Evolutionary conservation across 345 rosid genomes (phyloP).

Genomic region (Gossypium sturtianum): DNA sequence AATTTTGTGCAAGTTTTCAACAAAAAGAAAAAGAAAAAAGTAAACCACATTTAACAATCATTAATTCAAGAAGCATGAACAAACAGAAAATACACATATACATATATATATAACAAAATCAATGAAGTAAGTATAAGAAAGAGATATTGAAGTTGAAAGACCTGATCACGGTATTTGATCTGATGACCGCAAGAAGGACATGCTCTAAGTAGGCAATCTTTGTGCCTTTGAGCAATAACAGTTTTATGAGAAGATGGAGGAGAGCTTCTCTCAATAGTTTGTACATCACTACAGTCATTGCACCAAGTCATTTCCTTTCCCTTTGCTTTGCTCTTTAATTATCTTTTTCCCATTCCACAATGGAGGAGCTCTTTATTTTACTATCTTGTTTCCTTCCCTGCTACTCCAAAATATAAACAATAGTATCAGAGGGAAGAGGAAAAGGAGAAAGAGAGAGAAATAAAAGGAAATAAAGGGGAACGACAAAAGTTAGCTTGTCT

Average conservation of each 20-base stretch:
- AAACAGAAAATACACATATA: neutral
- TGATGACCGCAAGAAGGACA: constrained; percentile 96
- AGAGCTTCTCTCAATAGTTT: constrained; percentile 48
- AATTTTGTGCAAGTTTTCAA: neutral
- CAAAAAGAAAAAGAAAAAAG: neutral
- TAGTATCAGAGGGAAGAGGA: constrained; percentile 15
- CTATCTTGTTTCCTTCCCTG: constrained; percentile 15
- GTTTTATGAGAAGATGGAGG: constrained; percentile 20
- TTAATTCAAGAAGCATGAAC: too few species aligned
- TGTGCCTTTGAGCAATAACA: constrained; percentile 24
- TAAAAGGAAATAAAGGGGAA: constrained; percentile 8
- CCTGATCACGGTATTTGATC: constrained; percentile 54
- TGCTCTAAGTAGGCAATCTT: constrained; percentile 32
- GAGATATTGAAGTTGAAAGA: neutral
- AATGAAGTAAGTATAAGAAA: neutral
- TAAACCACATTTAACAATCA: neutral
- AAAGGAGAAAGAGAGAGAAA: constrained; percentile 5
- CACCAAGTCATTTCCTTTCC: constrained; percentile 75
- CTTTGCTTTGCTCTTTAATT: constrained; percentile 15
- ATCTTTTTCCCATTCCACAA: constrained; percentile 30
- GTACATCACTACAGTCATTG: constrained; percentile 68
- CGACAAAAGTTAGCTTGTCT: constrained; percentile 35
- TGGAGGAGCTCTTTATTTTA: constrained; percentile 10
- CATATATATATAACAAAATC: neutral
- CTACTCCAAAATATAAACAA: constrained; percentile 33